phyloP scores from a whole-genome alignment of 306 rosid species.

The Dalbergia cochinchinensis region DNA sequence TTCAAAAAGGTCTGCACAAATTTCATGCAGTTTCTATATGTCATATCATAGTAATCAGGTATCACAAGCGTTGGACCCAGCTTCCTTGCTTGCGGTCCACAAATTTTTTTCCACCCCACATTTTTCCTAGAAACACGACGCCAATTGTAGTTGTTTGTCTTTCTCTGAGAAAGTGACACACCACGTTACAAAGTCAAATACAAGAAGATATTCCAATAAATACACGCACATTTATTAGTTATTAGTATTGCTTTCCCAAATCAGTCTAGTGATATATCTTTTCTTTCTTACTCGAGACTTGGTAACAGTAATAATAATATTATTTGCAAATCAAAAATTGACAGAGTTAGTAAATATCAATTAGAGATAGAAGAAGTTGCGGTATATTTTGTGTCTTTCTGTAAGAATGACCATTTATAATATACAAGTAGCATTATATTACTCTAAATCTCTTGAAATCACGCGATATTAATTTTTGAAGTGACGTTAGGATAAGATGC shows the following conservation, averaged over 20 bases:
- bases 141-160: conserved; percentile 35
- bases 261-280: neutral
- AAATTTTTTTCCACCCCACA: neutral
- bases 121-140: neutral
- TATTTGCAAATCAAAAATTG: too few relatives aligned
- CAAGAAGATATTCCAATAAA: conserved; percentile 15
- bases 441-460: too few relatives aligned
- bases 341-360: too few relatives aligned
- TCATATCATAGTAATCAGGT: conserved; percentile 26
- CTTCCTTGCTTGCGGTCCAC: conserved; percentile 9
- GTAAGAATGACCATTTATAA: too few relatives aligned
- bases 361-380: too few relatives aligned
- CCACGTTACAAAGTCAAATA: conserved; percentile 11
- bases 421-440: too few relatives aligned
- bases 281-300: neutral
- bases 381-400: too few relatives aligned
- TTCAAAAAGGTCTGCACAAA: conserved; percentile 45
- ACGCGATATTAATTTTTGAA: neutral
- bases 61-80: conserved; percentile 39
- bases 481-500: conserved; percentile 29
- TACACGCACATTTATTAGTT: neutral
- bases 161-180: conserved; percentile 35
- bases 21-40: conserved; percentile 37
- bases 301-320: too few relatives aligned
- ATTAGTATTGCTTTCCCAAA: neutral